phyloP scores from a whole-genome alignment of 352 stramenopile genomes.

The Pythium rishiriense region DNA sequence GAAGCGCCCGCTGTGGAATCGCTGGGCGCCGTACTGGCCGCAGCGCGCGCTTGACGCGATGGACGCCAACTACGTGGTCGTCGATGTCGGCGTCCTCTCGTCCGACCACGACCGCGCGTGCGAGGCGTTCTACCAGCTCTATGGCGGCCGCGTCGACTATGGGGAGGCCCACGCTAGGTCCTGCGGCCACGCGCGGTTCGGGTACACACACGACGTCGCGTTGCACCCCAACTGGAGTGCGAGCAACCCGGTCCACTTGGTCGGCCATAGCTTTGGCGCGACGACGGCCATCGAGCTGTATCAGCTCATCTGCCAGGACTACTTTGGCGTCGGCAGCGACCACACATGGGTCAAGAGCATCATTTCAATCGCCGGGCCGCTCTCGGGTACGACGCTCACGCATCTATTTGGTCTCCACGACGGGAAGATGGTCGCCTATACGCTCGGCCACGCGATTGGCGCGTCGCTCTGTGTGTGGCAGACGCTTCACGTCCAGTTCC shows the following conservation, averaged over 20 bases:
- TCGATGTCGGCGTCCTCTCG: slow-evolving; percentile 59
- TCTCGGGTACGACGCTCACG: slow-evolving; percentile 55
- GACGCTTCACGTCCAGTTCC: slow-evolving; percentile 42
- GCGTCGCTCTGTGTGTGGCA: slow-evolving; percentile 44
- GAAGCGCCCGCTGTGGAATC: slow-evolving; percentile 45
- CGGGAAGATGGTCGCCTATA: slow-evolving; percentile 33
- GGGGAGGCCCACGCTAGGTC: slow-evolving; percentile 42
- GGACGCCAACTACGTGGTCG: slow-evolving; percentile 56
- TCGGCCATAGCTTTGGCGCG: slow-evolving; percentile 63
- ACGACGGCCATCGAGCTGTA: slow-evolving; percentile 75
- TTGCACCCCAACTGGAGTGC: slow-evolving; percentile 49
- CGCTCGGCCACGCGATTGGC: slow-evolving; percentile 38
- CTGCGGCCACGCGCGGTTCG: slow-evolving; percentile 45
- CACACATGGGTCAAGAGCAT: slow-evolving; percentile 63
- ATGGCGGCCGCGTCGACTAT: slow-evolving; percentile 62
- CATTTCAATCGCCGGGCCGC: slow-evolving; percentile 53
- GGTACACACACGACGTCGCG: slow-evolving; percentile 33
- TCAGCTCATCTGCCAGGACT: slow-evolving; percentile 59
- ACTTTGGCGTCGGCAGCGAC: slow-evolving; percentile 51
- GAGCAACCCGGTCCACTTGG: slow-evolving; percentile 50
- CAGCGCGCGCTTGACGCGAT: slow-evolving; percentile 43
- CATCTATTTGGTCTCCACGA: slow-evolving; percentile 53
- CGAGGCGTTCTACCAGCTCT: slow-evolving; percentile 67
- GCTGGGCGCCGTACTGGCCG: slow-evolving; percentile 58
- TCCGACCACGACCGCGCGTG: slow-evolving; percentile 73